Conservation (phyloP, 2,329 filamentous ascomycete species). For the Cladosporium phlei region DNA sequence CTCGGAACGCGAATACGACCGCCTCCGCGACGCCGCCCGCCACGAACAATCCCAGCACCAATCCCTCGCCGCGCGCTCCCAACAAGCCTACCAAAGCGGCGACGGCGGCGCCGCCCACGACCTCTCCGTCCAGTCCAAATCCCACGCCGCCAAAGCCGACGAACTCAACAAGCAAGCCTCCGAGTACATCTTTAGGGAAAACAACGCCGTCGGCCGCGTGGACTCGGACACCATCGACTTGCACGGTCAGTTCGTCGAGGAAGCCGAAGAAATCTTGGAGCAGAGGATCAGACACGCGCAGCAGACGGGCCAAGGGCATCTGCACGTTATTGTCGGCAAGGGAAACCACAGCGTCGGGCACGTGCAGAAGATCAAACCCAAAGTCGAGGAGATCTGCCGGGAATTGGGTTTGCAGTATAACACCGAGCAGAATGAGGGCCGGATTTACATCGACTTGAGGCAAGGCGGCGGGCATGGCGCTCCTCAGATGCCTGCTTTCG, state of each 20-base stretch:
- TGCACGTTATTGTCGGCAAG: slow-evolving; percentile 95
- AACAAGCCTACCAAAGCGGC: slow-evolving; percentile 75
- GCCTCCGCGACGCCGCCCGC: slow-evolving; percentile 76
- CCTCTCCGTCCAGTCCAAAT: slow-evolving; percentile 78
- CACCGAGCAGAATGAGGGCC: slow-evolving; percentile 83
- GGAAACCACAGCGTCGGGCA: slow-evolving; percentile 80
- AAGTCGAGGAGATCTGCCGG: slow-evolving; percentile 79
- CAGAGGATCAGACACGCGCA: slow-evolving; percentile 76
- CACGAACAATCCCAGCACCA: slow-evolving; percentile 74
- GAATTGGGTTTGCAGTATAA: slow-evolving; percentile 77
- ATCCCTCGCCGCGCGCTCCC: slow-evolving; percentile 61
- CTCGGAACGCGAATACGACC: slow-evolving; percentile 84
- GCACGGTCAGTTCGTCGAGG: slow-evolving; percentile 90
- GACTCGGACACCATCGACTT: slow-evolving; percentile 82
- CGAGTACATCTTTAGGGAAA: slow-evolving; percentile 91
- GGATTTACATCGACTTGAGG: slow-evolving; percentile 82
- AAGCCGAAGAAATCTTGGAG: slow-evolving; percentile 87
- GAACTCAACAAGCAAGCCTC: slow-evolving; percentile 86
- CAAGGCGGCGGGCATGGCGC: slow-evolving; percentile 57
- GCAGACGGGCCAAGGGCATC: slow-evolving; percentile 67
- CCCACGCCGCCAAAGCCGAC: slow-evolving; percentile 78
- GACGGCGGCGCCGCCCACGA: slow-evolving; percentile 80
- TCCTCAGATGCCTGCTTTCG: slow-evolving; percentile 35
- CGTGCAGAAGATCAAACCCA: slow-evolving; percentile 92
- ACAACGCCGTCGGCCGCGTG: slow-evolving; percentile 75